Evolutionary conservation across 208 protist genomes (phyloP), one percentile per base, ranked within the genome.

Genomic region (Lotmaria passim): DNA sequence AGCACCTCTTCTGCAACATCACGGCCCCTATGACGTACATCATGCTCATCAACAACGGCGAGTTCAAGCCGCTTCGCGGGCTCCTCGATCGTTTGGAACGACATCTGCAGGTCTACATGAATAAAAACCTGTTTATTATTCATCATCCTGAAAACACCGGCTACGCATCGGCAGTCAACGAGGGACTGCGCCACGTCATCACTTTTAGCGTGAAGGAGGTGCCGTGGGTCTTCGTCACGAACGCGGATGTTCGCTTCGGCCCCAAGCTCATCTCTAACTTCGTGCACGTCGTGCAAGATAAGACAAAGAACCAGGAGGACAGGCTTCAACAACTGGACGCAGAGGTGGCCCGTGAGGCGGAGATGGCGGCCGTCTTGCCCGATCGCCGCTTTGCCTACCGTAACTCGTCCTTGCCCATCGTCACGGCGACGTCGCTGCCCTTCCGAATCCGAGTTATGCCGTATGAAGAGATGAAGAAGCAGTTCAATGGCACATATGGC

Each of bases 11-110:
- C 46, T 84, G 79, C 61, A 72, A 79, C 44, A 57, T 78, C 7
- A 69, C 65, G 1, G 66, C 26, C 7, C 74, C 74, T 21, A 69
- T 84, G n/a, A 74, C 61, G 39, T 71, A 76, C 59, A 46, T 84
- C 39, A 80, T 78, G 79, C 50, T 78, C 5, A 72, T 84, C 30
- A 67, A 81, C 51, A 84, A 73, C 50, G 79, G 74, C 36, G 41
- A 70, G 23, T 77, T 77, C 17, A 36, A 33, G 0, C 68, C 68
- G 0, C 34, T 83, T 5, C 34, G 62, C 0, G 17, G 48, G 3
- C 56, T 75, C 1, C 47, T 81, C 11, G 50, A 72, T 12, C 63
- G 62, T 10, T 36, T 73, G 2, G 65, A 61, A 26, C 2, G 12
- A 0, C 21, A 47, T 15, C 21, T 76, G 14, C 14, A 38, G 7